These are phyloP conservation scores for Ganoderma lucidum DNA, from an alignment of 1,284 basidiomycete genomes.

Conservation along the genomic window DNA sequence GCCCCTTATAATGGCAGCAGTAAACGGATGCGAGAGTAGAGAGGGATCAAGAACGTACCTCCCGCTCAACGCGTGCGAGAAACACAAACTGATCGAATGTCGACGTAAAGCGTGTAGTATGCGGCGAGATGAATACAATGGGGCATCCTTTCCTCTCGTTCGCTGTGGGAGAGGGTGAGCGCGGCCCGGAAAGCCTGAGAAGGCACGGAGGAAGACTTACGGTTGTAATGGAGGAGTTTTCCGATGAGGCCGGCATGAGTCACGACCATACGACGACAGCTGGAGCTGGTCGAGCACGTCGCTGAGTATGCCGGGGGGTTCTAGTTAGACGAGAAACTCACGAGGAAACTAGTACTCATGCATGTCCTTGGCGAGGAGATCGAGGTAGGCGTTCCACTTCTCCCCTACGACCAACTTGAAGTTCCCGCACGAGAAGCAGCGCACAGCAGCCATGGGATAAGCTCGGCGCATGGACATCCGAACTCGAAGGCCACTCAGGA, in stretches of 20 bases:
- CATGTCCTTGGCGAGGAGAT: conserved; percentile 79
- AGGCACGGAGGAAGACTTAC: conserved; percentile 59
- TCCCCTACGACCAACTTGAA: conserved; percentile 77
- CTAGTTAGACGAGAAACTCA: conserved; percentile 2
- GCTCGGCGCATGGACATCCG: neutral
- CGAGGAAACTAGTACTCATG: conserved; percentile 75
- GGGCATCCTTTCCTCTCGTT: conserved; percentile 33
- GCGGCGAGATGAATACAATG: neutral
- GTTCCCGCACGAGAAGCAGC: conserved; percentile 93
- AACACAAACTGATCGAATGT: too few species aligned
- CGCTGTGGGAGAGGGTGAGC: conserved; percentile 22
- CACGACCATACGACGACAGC: conserved; percentile 94
- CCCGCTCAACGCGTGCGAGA: neutral
- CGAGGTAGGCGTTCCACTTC: conserved; percentile 89
- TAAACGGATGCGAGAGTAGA: neutral
- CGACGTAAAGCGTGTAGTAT: neutral
- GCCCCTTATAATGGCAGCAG: too few species aligned
- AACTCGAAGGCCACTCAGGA: neutral
- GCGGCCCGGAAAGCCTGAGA: neutral
- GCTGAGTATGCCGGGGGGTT: conserved; percentile 48
- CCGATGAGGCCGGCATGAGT: conserved; percentile 98
- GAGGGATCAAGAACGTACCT: neutral
- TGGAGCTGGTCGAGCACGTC: conserved; percentile 94
- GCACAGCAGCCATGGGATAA: conserved; percentile 47
- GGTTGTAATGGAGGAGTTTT: conserved; percentile 95